These are phyloP conservation scores for Podaxis sp. DNA, from an alignment of 768 basidiomycete genomes.

Conservation along the genomic window DNA sequence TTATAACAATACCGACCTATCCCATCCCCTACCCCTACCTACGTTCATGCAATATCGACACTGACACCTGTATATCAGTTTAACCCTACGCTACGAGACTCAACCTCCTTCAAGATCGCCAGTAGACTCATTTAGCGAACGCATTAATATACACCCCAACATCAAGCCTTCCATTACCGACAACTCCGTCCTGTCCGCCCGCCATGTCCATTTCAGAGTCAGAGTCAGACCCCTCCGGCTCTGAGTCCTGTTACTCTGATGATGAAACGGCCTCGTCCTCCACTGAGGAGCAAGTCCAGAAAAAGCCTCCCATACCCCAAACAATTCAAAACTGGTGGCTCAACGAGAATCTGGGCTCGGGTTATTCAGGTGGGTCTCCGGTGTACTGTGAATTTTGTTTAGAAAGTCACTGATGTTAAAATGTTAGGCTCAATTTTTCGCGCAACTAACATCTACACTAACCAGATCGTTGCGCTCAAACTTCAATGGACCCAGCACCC, in stretches of 20 bases:
- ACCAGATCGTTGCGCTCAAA: slow-evolving; percentile 69
- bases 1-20: not conserved
- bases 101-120: not conserved
- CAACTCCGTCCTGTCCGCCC: not conserved
- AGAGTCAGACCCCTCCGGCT: slow-evolving; percentile 7
- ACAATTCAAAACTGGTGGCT: slow-evolving; percentile 64
- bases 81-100: not conserved
- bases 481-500: slow-evolving; percentile 67
- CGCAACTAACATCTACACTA: slow-evolving; percentile 55
- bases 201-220: slow-evolving; percentile 16
- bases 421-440: slow-evolving; percentile 65
- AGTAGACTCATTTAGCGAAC: not conserved
- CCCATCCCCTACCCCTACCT: not conserved
- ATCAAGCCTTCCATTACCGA: not conserved
- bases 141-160: not conserved
- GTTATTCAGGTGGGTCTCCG: slow-evolving; percentile 60
- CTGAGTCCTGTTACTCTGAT: slow-evolving; percentile 17
- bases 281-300: slow-evolving; percentile 5
- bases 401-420: not conserved
- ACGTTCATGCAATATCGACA: not conserved
- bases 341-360: slow-evolving; percentile 60
- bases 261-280: slow-evolving; percentile 7
- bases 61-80: not conserved
- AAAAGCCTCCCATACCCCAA: slow-evolving; percentile 27
- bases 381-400: not conserved